Conservation (phyloP, 768 basidiomycete species). For the Kwoniella europaea region DNA sequence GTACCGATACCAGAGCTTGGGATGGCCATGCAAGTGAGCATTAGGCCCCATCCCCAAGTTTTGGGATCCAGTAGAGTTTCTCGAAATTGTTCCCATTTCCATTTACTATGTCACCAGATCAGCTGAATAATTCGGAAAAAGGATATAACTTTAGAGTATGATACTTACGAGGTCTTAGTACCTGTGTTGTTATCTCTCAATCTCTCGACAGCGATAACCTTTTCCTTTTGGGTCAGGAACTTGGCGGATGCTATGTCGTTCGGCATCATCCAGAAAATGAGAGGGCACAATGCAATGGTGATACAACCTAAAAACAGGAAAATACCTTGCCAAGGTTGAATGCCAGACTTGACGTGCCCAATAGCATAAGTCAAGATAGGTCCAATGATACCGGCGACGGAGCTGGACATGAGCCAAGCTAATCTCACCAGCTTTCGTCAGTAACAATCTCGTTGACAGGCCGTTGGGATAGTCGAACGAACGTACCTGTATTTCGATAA, state of each 20-base stretch:
- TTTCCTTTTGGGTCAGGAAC: slow-evolving; percentile 37
- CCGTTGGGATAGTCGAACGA: background rate
- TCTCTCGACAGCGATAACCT: slow-evolving; percentile 37
- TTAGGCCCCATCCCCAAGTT: slow-evolving; percentile 32
- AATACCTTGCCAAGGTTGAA: slow-evolving; percentile 40
- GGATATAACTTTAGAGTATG: background rate
- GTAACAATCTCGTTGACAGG: background rate
- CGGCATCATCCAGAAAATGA: slow-evolving; percentile 35
- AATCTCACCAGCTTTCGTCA: background rate
- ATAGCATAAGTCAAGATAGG: slow-evolving; percentile 36
- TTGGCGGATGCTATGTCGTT: slow-evolving; percentile 31
- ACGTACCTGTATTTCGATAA: slow-evolving; percentile 21
- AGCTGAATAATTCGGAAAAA: background rate
- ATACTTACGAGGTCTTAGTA: slow-evolving; percentile 25
- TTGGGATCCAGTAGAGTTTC: slow-evolving; percentile 48
- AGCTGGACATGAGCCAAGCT: slow-evolving; percentile 22
- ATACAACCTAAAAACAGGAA: slow-evolving; percentile 42
- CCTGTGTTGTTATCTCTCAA: slow-evolving; percentile 45
- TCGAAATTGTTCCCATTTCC: slow-evolving; percentile 39
- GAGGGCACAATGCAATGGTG: slow-evolving; percentile 32
- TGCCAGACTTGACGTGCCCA: slow-evolving; percentile 35
- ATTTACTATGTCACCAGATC: slow-evolving; percentile 12
- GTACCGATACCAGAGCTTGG: slow-evolving; percentile 31
- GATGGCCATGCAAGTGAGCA: slow-evolving; percentile 35
- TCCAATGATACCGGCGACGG: slow-evolving; percentile 23